Evolutionary conservation across 257 asterid species (phyloP), one percentile per base, ranked within the genome.

Genomic region (Solanum sitiens): DNA sequence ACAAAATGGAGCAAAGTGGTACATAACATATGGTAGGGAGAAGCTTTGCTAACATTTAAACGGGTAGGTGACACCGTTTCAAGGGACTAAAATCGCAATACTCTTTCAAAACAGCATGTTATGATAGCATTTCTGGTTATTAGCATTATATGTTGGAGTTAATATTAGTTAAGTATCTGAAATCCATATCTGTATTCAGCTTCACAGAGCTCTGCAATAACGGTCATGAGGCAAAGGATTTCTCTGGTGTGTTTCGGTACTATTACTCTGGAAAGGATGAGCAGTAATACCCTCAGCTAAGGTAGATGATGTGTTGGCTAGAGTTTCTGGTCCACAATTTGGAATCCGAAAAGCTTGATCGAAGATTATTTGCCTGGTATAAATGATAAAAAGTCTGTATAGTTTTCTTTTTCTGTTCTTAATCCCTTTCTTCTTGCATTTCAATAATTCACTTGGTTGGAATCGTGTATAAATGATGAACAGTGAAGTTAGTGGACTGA

Each of bases 211-310:
- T 97, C 30, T 95, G 98, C 89, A 71, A 93, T 9, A 92, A 87
- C 74, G 98, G 96, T 12, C 93, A 92, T 40, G 98, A 77, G 56
- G 88, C 91, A 27, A 87, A 93, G 90, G 99, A 97, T 87, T 97
- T 95, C 88, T 95, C 99, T 5, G 91, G 98, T 56, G 98, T 94
- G 91, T 97, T 95, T 89, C 95, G 94, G 76, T 96, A 95, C 89
- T 95, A 95, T 87, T 97, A 92, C 89, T 86, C 86, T 44, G 99
- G 99, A 87, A 91, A 86, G 86, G 98, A 95, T 82, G 98, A 95
- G 90, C 59, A 72, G 85, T 91, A 70, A 87, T 9, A 37, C 80
- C 84, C 87, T 76, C 50, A 87, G 84, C 70, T 73, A 73, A 30
- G 30, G 79, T 42, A 85, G 42, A 65, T 85, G 33, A 65, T 85